Percentiles rank a stretch among this genome's conserved stretches.
Evolutionary conservation across 176 grass and related monocot species (phyloP).

Genomic region (Echinochloa phyllopogon): DNA sequence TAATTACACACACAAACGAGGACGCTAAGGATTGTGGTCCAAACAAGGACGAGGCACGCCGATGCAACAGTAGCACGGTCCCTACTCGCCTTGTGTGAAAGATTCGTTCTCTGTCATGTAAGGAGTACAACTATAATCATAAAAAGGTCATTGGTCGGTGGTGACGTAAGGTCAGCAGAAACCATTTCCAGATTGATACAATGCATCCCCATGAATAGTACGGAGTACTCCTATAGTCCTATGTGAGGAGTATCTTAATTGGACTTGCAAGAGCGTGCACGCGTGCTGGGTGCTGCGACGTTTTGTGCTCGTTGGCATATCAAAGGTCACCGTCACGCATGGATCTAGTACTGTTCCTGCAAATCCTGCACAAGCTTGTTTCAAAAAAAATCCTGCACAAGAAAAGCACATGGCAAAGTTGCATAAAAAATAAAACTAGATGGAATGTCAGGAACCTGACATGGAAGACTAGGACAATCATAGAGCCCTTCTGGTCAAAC

Average conservation of each 20-base stretch:
- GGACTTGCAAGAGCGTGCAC: slow-evolving; percentile 18
- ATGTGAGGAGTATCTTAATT: slow-evolving; percentile 11
- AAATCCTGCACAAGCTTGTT: not conserved
- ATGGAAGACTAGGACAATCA: slow-evolving; percentile 41
- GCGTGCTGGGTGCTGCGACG: slow-evolving; percentile 42
- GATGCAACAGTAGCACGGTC: slow-evolving; percentile 1
- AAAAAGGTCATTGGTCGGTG: not conserved
- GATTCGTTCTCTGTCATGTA: not conserved
- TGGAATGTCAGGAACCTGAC: slow-evolving; percentile 14
- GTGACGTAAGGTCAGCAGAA: slow-evolving; percentile 30
- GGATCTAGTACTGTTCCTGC: not conserved
- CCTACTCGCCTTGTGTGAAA: not conserved
- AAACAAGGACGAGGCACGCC: not conserved
- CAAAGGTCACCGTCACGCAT: not conserved
- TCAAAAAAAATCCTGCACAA: not conserved
- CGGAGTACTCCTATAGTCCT: not conserved
- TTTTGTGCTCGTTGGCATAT: slow-evolving; percentile 16
- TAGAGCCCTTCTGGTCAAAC: slow-evolving; percentile 10
- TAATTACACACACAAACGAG: not conserved
- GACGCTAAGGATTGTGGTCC: slow-evolving; percentile 5
- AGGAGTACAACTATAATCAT: not conserved
- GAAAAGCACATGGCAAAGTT: slow-evolving; percentile 39
- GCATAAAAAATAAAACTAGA: not conserved
- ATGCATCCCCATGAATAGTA: not conserved
- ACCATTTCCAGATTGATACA: slow-evolving; percentile 6